Percentiles rank a stretch among this genome's conserved stretches.
phyloP scores from a whole-genome alignment of 2,329 filamentous ascomycete genomes.

The Aspergillus ibericus region DNA sequence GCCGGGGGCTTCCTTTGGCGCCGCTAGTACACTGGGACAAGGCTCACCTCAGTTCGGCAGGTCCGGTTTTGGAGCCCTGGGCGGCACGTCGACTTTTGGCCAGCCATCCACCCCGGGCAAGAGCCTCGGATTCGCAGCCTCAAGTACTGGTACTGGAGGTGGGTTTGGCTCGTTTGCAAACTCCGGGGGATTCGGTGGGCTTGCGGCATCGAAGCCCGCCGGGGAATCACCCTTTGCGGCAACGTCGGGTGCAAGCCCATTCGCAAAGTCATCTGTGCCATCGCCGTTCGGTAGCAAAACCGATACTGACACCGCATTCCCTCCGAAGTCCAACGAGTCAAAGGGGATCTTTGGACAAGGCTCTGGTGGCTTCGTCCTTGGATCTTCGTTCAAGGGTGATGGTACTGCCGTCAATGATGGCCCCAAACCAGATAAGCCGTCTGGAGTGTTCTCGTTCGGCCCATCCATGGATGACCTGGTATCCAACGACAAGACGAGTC shows the following conservation, averaged over 20 bases:
- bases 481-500: slow-evolving; percentile 33
- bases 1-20: slow-evolving; percentile 34
- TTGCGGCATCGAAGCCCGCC: slow-evolving; percentile 26
- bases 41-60: slow-evolving; percentile 35
- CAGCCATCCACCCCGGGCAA: slow-evolving; percentile 33
- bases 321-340: slow-evolving; percentile 27
- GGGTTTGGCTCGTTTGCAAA: slow-evolving; percentile 39
- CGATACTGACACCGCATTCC: slow-evolving; percentile 28
- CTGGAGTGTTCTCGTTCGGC: slow-evolving; percentile 41
- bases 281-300: slow-evolving; percentile 33
- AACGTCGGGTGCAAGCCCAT: slow-evolving; percentile 25
- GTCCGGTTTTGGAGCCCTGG: slow-evolving; percentile 28
- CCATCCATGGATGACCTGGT: slow-evolving; percentile 43
- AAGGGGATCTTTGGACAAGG: slow-evolving; percentile 32
- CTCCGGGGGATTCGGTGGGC: slow-evolving; percentile 24
- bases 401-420: slow-evolving; percentile 41
- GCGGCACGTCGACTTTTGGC: slow-evolving; percentile 28
- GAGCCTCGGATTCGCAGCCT: slow-evolving; percentile 23
- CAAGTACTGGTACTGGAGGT: slow-evolving; percentile 22
- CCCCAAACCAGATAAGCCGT: slow-evolving; percentile 39
- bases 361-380: slow-evolving; percentile 41
- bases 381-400: slow-evolving; percentile 48
- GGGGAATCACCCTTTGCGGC: slow-evolving; percentile 30
- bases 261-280: slow-evolving; percentile 28
- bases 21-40: slow-evolving; percentile 34